Base-by-base conservation (phyloP, 2,329 filamentous ascomycete genomes). In the Sclerotinia minor region DNA sequence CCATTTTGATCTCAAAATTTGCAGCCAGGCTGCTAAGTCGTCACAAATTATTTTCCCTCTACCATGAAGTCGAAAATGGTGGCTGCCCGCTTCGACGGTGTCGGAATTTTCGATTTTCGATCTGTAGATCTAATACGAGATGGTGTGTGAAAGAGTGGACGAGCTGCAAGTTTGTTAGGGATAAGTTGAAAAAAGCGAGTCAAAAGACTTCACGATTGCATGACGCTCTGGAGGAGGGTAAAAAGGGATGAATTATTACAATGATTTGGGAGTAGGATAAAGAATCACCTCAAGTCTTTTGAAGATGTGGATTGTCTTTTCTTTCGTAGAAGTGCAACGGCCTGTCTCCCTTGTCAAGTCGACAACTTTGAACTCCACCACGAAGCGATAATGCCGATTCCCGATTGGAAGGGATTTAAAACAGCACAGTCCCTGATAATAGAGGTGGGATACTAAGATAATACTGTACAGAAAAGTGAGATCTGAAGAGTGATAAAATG, bases 21-120 rank as follows among this genome's bases (percentile, higher is more conserved):
- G 70, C 72, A 74, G 75, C 74, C 71, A 72, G 64, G 71, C 72
- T 72, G 72, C 73, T 54, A 32, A 32, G 63, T 55, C 45, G 44
- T 60, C 17, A 64, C 61, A 65, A 67, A 41, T 58, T 44, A 64
- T 64, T 65, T 54, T 69, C 49, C 65, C 59, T 65, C 63, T 73
- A 72, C 57, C 69, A 72, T 65, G 72, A 71, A 69, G 70, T 67
- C 72, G 44, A 55, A 44, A 66, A 52, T 47, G 2, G 11, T 15
- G 9, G 32, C 45, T 67, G 21, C 13, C 47, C 45, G 58, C 29
- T 55, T 64, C 58, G 65, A 67, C 50, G 49, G 26, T 49, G n/a
- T 67, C 41, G 49, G 50, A 19, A 50, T 64, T 67, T 54, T 44
- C 50, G 50, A 50, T 64, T 67, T 54, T 44, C 50, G 50, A 53